Evolutionary conservation across 1,284 basidiomycete species (phyloP).

Genomic region (Exsudoporus floridanus): DNA sequence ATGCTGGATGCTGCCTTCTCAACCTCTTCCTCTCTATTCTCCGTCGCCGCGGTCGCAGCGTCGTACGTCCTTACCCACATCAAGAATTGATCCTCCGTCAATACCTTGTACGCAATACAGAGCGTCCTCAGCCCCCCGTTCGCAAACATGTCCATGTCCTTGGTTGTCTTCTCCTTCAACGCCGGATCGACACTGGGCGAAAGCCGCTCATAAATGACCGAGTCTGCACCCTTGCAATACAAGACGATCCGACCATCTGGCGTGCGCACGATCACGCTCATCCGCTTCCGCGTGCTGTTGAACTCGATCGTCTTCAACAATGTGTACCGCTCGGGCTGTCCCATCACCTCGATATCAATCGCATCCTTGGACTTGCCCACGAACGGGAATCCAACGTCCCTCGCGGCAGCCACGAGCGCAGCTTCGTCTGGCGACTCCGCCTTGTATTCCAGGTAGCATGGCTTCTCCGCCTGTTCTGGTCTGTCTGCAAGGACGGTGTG

Average conservation of each 20-base stretch:
- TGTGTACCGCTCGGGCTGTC: slow-evolving; percentile 80
- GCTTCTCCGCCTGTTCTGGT: slow-evolving; percentile 62
- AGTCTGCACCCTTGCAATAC: slow-evolving; percentile 97
- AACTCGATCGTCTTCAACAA: slow-evolving; percentile 87
- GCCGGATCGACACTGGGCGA: slow-evolving; percentile 69
- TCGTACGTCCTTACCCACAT: slow-evolving; percentile 84
- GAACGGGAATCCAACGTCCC: slow-evolving; percentile 94
- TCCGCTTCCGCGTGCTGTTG: slow-evolving; percentile 90
- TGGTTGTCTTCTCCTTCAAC: slow-evolving; percentile 76
- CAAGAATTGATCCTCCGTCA: slow-evolving; percentile 83
- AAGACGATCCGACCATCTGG: slow-evolving; percentile 81
- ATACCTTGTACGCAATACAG: slow-evolving; percentile 81
- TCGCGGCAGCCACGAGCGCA: slow-evolving; percentile 87
- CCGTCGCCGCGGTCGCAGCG: slow-evolving; percentile 70
- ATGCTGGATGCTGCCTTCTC: slow-evolving; percentile 85
- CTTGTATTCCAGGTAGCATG: slow-evolving; percentile 84
- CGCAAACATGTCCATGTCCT: slow-evolving; percentile 92
- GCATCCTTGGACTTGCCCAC: slow-evolving; percentile 72
- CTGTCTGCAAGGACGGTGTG: slow-evolving; percentile 87
- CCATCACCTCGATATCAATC: slow-evolving; percentile 90
- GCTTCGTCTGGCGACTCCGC: slow-evolving; percentile 96
- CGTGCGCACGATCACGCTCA: slow-evolving; percentile 86
- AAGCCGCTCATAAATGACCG: slow-evolving; percentile 88
- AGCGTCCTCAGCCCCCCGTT: slow-evolving; percentile 91
- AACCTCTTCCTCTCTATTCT: slow-evolving; percentile 86